Conservation (phyloP, 495 filamentous ascomycete genomes). For the Parmelia sp. region DNA sequence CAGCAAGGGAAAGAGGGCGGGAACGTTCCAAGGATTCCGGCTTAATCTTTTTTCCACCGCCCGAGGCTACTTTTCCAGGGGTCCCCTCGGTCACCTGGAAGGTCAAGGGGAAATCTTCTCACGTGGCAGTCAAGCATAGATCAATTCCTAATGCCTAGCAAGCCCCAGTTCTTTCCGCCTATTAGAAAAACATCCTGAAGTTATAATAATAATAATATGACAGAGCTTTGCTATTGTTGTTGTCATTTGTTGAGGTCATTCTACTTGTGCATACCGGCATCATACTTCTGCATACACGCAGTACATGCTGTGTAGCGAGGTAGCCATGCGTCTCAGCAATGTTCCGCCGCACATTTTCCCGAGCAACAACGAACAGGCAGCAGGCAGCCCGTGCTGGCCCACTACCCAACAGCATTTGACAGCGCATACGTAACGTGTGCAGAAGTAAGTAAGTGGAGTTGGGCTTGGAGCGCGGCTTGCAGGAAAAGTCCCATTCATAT, state of each 20-base stretch:
- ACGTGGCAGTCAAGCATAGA: not conserved
- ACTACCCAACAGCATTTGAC: not conserved
- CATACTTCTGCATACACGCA: not conserved
- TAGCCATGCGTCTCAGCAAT: conserved; percentile 1
- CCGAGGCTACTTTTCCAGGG: not conserved
- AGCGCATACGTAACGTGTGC: not conserved
- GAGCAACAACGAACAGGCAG: no score
- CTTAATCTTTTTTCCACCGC: no score
- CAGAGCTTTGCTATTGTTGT: no score
- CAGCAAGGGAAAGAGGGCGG: no score
- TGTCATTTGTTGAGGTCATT: not conserved
- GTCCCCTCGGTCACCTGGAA: no score
- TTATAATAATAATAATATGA: no score
- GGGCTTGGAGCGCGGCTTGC: not conserved
- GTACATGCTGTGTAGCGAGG: not conserved
- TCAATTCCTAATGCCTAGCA: no score
- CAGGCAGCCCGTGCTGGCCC: not conserved
- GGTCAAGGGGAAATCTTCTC: no score
- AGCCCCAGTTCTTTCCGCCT: no score
- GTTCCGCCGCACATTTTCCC: not conserved
- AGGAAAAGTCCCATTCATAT: not conserved
- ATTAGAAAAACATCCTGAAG: no score
- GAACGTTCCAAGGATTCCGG: not conserved
- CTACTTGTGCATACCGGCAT: not conserved
- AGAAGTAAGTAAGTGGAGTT: not conserved